Base-by-base conservation (phyloP, 805 yeast genomes). In the Metschnikowia hibisci region DNA sequence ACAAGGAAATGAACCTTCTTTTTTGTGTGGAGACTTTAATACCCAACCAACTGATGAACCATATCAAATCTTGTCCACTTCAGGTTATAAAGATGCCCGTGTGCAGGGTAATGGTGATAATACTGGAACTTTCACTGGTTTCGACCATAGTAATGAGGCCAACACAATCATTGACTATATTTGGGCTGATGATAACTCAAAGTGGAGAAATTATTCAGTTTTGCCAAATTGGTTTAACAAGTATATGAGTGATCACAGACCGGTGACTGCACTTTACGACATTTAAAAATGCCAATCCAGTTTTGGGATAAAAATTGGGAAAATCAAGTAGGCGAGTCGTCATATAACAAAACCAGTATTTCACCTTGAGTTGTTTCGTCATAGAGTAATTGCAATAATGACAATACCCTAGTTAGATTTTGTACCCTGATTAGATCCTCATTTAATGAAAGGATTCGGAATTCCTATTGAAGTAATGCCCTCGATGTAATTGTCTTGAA, bases 51-150 rank as follows among this genome's bases (percentile, higher is more conserved):
- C 53, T 0, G 74, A 65, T 46, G 67, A 63, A 46, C 75, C 75
- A 1, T 69, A 69, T 46, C 52, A 51, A 29, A 64, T 74, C 2
- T 60, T 77, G 29, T 51, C 63, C 4, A 44, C 54, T 10, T 54
- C 64, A 10, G 73, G 71, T 3, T 61, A 65, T 44, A 59, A 62
- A 38, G 80, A 74, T 50, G 63, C 72, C 40, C 48, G 73, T 2
- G 47, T 58, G 9, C 52, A 63, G 39, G 58, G 57, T 11, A 58
- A 58, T 31, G 33, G 52, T 1, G 78, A 77, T 49, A 66, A 64
- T 44, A 48, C 48, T 15, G 47, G 62, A 18, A 77, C 82, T 0
- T 76, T 66, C 47, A 75, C 81, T 0, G 81, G 81, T 3, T 78
- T 77, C 50, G 64, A 65, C 45, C 56, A 51, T 13, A 55, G 48